Base-by-base conservation (phyloP, 805 yeast genomes). In the Torulaspora gathmanii region DNA sequence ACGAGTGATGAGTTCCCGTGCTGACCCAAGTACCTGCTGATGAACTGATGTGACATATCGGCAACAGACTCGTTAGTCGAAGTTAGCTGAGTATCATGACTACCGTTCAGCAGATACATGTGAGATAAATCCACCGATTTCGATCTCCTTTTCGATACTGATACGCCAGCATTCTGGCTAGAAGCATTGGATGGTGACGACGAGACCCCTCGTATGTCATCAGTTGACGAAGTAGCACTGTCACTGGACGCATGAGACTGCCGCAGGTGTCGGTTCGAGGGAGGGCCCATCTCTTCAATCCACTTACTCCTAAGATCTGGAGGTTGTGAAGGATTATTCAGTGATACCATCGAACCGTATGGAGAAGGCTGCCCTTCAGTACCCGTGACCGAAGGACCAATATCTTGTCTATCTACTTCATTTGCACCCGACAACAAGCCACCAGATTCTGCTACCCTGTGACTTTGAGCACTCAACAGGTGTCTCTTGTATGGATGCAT, bases 11-110 rank as follows among this genome's bases (percentile, higher is more conserved):
- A 60, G 5, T 59, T 57, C 16, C 74, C 66, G 50, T 73, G 71
- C 27, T 68, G 67, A n/a, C 83, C 83, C 44, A 80, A 62, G 55
- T 77, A 76, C 51, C 71, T 77, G 44, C 72, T 73, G 50, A 79
- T 70, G 49, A 73, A 49, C 55, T 71, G 73, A 47, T 80, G 84
- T 29, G 75, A 70, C 44, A 74, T 69, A 61, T 76, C 83, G 1
- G 77, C 74, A 45, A 74, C 58, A 10, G 63, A 56, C 51, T 70
- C 73, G 43, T 64, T 67, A 1, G 74, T 69, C 11, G 69, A 49
- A 0, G 72, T 70, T 17, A 58, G 46, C 46, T 65, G 72, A 6
- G 69, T 49, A 8, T 67, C 64, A 20, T 55, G 62, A 39, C 53
- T 53, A 17, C 63, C 54, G 39, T 61, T 67, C 54, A 63, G 52